These are phyloP conservation scores for Phytophthora aleatoria DNA, from an alignment of 352 stramenopile genomes.

Conservation along the genomic window DNA sequence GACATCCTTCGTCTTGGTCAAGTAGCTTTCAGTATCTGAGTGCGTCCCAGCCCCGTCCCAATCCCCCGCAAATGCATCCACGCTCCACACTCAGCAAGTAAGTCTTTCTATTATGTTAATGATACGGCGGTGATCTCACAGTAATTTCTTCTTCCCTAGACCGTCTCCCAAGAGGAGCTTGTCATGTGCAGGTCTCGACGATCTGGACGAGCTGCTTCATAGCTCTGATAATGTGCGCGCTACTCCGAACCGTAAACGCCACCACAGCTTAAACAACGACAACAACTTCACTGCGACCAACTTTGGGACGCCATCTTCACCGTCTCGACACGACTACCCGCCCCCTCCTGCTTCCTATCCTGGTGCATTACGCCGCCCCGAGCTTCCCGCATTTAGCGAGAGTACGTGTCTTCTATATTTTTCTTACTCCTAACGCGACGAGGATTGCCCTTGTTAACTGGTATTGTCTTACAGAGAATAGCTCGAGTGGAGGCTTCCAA, in stretches of 20 bases:
- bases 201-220: conserved; percentile 49
- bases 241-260: conserved; percentile 50
- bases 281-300: conserved; percentile 30
- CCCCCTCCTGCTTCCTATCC: conserved; percentile 27
- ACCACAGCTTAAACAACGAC: conserved; percentile 53
- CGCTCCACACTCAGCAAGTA: conserved; percentile 46
- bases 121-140: conserved; percentile 1
- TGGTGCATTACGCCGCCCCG: conserved; percentile 26
- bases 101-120: neutral
- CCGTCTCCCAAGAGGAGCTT: conserved; percentile 66
- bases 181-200: conserved; percentile 59
- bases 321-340: conserved; percentile 25
- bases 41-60: conserved; percentile 12
- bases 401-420: conserved; percentile 35
- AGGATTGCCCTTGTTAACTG: conserved; percentile 13
- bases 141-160: conserved; percentile 23
- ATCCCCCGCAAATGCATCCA: conserved; percentile 36
- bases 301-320: conserved; percentile 23
- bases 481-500: conserved; percentile 13
- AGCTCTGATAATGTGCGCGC: conserved; percentile 24
- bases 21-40: conserved; percentile 35
- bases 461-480: conserved; percentile 18
- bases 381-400: conserved; percentile 29
- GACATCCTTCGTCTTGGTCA: conserved; percentile 31
- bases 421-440: neutral